A percentile compares a stretch with the other conserved stretches of the same genome.
Evolutionary conservation across 805 yeast species (phyloP).

Genomic region (Blastobotrys attinorum): DNA sequence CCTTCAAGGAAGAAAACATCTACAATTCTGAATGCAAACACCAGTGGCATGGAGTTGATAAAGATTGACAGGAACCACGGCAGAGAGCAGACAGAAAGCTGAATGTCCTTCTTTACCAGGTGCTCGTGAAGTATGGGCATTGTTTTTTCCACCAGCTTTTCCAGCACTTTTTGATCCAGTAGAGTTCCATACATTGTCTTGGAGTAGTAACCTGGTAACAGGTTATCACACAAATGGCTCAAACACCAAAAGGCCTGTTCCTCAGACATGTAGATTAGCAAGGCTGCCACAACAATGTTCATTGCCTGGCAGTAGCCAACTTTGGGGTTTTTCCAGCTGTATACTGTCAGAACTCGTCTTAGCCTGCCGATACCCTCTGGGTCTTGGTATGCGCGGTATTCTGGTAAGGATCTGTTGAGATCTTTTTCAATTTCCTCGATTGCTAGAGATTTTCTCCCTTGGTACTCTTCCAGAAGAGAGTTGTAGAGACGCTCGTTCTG

Average conservation of each 20-base stretch:
- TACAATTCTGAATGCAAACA: slow-evolving; percentile 83
- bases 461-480: slow-evolving; percentile 49
- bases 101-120: slow-evolving; percentile 70
- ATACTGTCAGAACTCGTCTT: slow-evolving; percentile 84
- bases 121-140: slow-evolving; percentile 88
- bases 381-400: slow-evolving; percentile 87
- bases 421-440: slow-evolving; percentile 97
- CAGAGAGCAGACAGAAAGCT: slow-evolving; percentile 81
- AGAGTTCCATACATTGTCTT: slow-evolving; percentile 96
- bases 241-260: slow-evolving; percentile 97
- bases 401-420: slow-evolving; percentile 88
- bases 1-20: slow-evolving; percentile 91
- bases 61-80: slow-evolving; percentile 95
- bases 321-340: slow-evolving; percentile 94
- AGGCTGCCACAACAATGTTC: slow-evolving; percentile 63
- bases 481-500: slow-evolving; percentile 54
- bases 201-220: slow-evolving; percentile 93
- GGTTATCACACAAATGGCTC: slow-evolving; percentile 67
- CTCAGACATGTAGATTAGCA: slow-evolving; percentile 67
- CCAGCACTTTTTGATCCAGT: slow-evolving; percentile 89
- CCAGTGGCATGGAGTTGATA: slow-evolving; percentile 88
- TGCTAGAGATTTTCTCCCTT: slow-evolving; percentile 65
- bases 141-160: slow-evolving; percentile 77
- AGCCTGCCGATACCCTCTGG: slow-evolving; percentile 78
- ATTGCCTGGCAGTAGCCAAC: slow-evolving; percentile 98